Evolutionary conservation across 2,329 filamentous ascomycete genomes (phyloP), one percentile per base, ranked within the genome.

Genomic region (Aspergillus glaucus): DNA sequence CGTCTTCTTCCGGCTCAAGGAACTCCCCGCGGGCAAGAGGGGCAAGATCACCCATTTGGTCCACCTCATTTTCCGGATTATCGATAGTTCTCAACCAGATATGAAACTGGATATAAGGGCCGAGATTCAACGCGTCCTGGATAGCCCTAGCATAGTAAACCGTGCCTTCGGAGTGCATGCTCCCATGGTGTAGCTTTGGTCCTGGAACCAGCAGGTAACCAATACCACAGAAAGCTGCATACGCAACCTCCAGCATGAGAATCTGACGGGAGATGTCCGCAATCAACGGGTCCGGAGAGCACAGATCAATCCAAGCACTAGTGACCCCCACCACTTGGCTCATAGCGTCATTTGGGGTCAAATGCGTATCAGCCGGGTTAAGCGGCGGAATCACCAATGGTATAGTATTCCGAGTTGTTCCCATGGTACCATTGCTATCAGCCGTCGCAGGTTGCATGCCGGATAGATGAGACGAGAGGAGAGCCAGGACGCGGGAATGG

Each of bases 291-390:
- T 96, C 86, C 1, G 83, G 73, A 2, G 91, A 95, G 60, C 85
- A 86, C 10, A 97, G 74, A 64, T 97, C 91, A 56, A 95, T 92
- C 92, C 92, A 97, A 5, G 88, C 81, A 67, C 90, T 95, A n/a
- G 83, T 82, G 50, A 86, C 85, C 12, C 84, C 88, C 44, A 94
- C 79, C 50, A 93, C 76, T 46, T 90, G 87, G 54, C 83, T 82
- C 52, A 90, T 81, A 0, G 89, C 91, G 64, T 96, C 91, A 52
- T 87, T 80, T 9, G 89, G 85, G 1, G 85, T 87, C 55, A 98
- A 73, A 39, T 90, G 84, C 2, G 72, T 73, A 56, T 77, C 74
- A 12, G 61, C 58, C 4, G 68, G 67, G 5, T 64, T 62, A 24
- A 77, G 57, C 28, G 70, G 64, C 14, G 73, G 67, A 34, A 76